phyloP scores from a whole-genome alignment of 768 basidiomycete genomes.

The Cystobasidium onofrii region DNA sequence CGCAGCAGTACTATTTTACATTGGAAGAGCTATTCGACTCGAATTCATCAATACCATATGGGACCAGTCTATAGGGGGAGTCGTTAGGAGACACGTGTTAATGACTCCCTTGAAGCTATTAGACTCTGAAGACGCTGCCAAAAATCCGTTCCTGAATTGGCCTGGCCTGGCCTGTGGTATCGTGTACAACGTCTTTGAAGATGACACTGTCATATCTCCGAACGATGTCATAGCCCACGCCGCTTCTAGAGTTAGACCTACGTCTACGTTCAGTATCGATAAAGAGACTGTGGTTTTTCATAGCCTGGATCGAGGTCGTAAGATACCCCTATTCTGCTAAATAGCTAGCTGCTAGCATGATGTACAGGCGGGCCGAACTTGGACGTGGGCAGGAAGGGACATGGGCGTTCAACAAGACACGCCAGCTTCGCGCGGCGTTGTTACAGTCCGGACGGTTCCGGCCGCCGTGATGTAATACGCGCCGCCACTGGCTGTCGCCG shows the following conservation, averaged over 20 bases:
- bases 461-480: too few species aligned
- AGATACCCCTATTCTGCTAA: neutral
- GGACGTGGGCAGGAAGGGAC: too few species aligned
- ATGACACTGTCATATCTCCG: conserved; percentile 2
- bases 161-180: conserved; percentile 14
- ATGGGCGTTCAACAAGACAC: too few species aligned
- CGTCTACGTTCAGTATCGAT: neutral
- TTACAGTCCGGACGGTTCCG: too few species aligned
- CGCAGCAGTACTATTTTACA: conserved; percentile 3
- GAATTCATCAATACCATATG: conserved; percentile 13
- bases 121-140: conserved; percentile 5
- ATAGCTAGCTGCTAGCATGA: neutral
- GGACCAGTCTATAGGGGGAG: conserved; percentile 8
- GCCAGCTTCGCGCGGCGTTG: too few species aligned
- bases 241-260: conserved; percentile 2
- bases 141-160: conserved; percentile 10
- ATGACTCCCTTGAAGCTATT: conserved; percentile 10
- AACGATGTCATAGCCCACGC: conserved; percentile 5
- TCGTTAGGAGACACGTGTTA: conserved; percentile 12
- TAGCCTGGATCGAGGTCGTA: conserved; percentile 19
- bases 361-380: too few species aligned
- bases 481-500: too few species aligned
- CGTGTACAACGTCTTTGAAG: conserved; percentile 15
- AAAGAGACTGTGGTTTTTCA: conserved; percentile 13
- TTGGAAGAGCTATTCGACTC: neutral